Evolutionary conservation across 2,329 filamentous ascomycete genomes (phyloP).

Genomic region (Penicillium sp.): DNA sequence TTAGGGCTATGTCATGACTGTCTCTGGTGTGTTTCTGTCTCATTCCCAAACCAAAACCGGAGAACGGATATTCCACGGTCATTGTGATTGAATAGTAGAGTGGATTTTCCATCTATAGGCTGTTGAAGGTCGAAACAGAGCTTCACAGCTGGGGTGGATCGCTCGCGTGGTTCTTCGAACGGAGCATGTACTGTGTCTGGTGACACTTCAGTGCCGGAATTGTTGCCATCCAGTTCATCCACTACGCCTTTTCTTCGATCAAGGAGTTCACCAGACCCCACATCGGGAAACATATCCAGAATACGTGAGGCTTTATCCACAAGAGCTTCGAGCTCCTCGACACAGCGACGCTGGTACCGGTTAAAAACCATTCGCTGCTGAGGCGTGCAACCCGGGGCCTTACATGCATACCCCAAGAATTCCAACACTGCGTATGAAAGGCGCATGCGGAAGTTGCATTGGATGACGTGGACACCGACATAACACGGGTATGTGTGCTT

Average conservation of each 20-base stretch:
- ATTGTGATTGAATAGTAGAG: neutral
- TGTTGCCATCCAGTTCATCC: neutral
- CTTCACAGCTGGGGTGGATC: neutral
- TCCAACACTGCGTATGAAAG: neutral
- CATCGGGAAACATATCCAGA: neutral
- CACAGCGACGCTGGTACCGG: neutral
- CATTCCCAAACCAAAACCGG: neutral
- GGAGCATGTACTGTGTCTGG: neutral
- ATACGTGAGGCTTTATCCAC: neutral
- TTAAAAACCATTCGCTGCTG: neutral
- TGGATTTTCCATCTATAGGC: neutral
- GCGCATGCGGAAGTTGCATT: neutral
- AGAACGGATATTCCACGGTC: neutral
- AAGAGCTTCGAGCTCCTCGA: neutral
- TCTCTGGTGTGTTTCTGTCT: neutral
- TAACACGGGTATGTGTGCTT: neutral
- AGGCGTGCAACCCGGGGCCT: neutral
- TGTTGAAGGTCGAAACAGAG: neutral
- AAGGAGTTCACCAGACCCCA: neutral
- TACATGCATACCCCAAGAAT: neutral
- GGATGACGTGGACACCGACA: neutral
- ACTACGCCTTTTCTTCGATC: neutral
- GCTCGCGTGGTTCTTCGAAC: neutral
- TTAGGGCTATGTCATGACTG: neutral
- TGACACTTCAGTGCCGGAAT: neutral